Percentiles rank a stretch among this genome's conserved stretches.
These are phyloP conservation scores for Eucalyptus albens DNA, from an alignment of 345 rosid genomes.

Conservation along the genomic window DNA sequence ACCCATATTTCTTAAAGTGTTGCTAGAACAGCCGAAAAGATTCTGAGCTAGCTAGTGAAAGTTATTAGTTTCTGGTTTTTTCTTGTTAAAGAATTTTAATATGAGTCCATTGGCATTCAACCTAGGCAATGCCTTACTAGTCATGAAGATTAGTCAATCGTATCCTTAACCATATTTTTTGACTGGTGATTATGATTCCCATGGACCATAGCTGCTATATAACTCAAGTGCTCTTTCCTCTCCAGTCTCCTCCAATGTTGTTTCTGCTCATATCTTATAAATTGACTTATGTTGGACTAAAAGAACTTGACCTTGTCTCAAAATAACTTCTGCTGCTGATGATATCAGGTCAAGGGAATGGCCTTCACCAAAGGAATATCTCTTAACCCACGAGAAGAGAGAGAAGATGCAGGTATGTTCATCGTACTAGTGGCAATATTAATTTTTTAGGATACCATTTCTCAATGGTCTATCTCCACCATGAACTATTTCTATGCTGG, in stretches of 20 bases:
- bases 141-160: background rate
- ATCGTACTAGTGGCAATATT: background rate
- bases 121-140: background rate
- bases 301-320: background rate
- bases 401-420: slow-evolving; percentile 62
- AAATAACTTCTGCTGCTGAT: background rate
- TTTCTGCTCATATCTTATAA: background rate
- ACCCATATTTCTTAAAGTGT: background rate
- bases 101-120: background rate
- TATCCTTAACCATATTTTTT: background rate
- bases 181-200: background rate
- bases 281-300: background rate
- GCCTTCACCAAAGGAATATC: slow-evolving; percentile 68
- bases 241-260: background rate
- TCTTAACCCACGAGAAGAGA: slow-evolving; percentile 47
- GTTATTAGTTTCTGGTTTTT: background rate
- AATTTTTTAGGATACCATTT: background rate
- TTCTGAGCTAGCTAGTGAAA: background rate
- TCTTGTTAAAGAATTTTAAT: background rate
- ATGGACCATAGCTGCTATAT: background rate
- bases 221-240: background rate
- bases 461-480: background rate
- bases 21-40: background rate
- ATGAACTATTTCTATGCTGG: background rate
- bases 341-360: slow-evolving; percentile 86